phyloP scores from a whole-genome alignment of 2,329 filamentous ascomycete genomes.

The Zopfia rhizophila region DNA sequence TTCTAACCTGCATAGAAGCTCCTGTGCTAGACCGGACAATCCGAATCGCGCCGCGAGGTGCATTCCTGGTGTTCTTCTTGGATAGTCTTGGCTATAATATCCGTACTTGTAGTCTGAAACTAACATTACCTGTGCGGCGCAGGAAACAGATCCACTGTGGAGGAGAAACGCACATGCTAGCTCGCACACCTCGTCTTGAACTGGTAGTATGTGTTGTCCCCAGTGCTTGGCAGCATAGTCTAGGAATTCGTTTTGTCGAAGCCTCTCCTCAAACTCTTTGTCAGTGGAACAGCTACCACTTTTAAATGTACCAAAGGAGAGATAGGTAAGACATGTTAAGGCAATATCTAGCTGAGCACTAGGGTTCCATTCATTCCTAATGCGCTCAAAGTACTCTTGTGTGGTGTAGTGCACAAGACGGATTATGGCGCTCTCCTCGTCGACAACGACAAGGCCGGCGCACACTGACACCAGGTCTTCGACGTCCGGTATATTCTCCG shows the following conservation, averaged over 20 bases:
- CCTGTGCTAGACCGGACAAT: background rate
- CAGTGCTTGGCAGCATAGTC: slow-evolving; percentile 37
- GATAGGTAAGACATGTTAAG: slow-evolving; percentile 33
- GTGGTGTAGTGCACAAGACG: slow-evolving; percentile 33
- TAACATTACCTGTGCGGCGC: slow-evolving; percentile 13
- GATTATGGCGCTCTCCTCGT: slow-evolving; percentile 32
- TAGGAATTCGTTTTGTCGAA: slow-evolving; percentile 29
- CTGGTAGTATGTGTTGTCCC: slow-evolving; percentile 26
- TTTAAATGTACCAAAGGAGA: slow-evolving; percentile 32
- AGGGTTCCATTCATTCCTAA: slow-evolving; percentile 31
- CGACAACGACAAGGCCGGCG: slow-evolving; percentile 37
- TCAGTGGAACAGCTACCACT: slow-evolving; percentile 17
- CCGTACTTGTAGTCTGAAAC: slow-evolving; percentile 2
- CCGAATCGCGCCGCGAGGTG: slow-evolving; percentile 14
- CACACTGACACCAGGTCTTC: slow-evolving; percentile 21
- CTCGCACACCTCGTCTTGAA: slow-evolving; percentile 13
- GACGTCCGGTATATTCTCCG: slow-evolving; percentile 12
- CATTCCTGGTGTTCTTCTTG: slow-evolving; percentile 1
- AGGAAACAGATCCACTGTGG: slow-evolving; percentile 4
- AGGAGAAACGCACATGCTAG: slow-evolving; percentile 14
- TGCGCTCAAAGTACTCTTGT: slow-evolving; percentile 32
- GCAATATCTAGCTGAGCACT: slow-evolving; percentile 28
- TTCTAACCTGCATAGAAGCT: slow-evolving; percentile 1
- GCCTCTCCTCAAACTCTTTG: slow-evolving; percentile 23
- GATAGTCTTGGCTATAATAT: slow-evolving; percentile 7